Base-by-base conservation (phyloP, 1,139 yeast species). In the Pichia sp. region DNA sequence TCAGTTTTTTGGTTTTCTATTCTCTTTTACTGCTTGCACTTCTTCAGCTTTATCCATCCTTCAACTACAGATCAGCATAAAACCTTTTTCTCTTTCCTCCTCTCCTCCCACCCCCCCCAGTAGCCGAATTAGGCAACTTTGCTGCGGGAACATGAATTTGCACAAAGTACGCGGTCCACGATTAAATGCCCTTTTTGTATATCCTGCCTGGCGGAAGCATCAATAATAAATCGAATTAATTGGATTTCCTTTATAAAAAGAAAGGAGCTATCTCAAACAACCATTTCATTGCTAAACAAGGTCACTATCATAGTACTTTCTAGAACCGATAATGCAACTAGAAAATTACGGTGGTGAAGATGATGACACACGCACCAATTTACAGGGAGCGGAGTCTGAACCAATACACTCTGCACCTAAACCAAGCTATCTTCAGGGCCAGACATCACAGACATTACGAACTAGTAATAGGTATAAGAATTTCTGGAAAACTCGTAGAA, bases 401-500 rank as follows among this genome's bases (percentile, higher is more conserved):
- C 27, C 36, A 14, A 46, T 38, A 6, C 41, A 38, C 16, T 38
- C 41, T 14, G 17, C 16, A n/a, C 17, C 41, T 14, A 38, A 38
- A n/a, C 16, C 17, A 14, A 6, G 17, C 4, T 5, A 14, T 5
- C 16, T n/a, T 14, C 41, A 38, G 16, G 17, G 41, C 14, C 41
- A 38, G 16, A 38, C 17, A 27, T 36, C 34, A 16, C 30, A 20
- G 4, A 50, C 49, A 34, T 41, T 50, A 24, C 42, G 49, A 14
- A 45, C 52, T 4, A 45, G 52, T 36, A 50, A 45, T 33, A 24
- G 42, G 33, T 50, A 46, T 30, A 33, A 29, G 27, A 17, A 42
- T n/a, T 36, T 50, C 2, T 42, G 42, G 42, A 50, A 34, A n/a
- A 36, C 43, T 9, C 20, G 30, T 33, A 43, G 24, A 8, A 49